Percentiles rank a stretch among this genome's conserved stretches.
Evolutionary conservation across 805 yeast species (phyloP).

Genomic region (Brettanomyces sp.): DNA sequence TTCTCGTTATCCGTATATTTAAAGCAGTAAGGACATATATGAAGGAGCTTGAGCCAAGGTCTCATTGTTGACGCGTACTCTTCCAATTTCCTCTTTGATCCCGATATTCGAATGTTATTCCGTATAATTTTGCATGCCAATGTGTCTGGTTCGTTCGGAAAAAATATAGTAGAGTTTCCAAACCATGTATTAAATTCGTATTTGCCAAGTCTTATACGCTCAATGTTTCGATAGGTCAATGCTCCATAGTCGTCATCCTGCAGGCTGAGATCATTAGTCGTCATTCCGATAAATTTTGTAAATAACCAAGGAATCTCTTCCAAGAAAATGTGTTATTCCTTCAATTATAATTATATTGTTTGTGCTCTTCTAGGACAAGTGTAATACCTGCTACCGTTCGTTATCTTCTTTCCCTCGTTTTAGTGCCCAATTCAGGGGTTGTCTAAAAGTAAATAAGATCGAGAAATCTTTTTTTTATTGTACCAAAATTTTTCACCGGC

Average conservation of each 20-base stretch:
- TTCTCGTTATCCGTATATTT: conserved; percentile 50
- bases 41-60: conserved; percentile 52
- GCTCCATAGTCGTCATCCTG: conserved; percentile 45
- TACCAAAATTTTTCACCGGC: too few species aligned
- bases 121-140: conserved; percentile 34
- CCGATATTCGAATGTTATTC: conserved; percentile 12
- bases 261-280: too few species aligned
- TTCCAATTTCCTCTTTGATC: conserved; percentile 10
- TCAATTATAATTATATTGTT: too few species aligned
- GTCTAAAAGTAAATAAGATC: too few species aligned
- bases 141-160: conserved; percentile 31
- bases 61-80: conserved; percentile 11
- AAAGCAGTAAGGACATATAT: conserved; percentile 78
- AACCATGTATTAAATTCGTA: conserved; percentile 76
- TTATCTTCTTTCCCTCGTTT: too few species aligned
- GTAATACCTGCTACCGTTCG: too few species aligned
- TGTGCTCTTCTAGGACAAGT: too few species aligned
- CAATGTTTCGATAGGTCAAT: conserved; percentile 52
- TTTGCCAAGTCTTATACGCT: conserved; percentile 57
- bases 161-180: conserved; percentile 73
- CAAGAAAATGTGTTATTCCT: too few species aligned
- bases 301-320: too few species aligned
- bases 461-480: too few species aligned
- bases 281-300: too few species aligned
- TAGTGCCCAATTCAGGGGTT: too few species aligned